Base-by-base conservation (phyloP, 192 early-diverging fungal genomes). In the Coemansia guatemalensis region DNA sequence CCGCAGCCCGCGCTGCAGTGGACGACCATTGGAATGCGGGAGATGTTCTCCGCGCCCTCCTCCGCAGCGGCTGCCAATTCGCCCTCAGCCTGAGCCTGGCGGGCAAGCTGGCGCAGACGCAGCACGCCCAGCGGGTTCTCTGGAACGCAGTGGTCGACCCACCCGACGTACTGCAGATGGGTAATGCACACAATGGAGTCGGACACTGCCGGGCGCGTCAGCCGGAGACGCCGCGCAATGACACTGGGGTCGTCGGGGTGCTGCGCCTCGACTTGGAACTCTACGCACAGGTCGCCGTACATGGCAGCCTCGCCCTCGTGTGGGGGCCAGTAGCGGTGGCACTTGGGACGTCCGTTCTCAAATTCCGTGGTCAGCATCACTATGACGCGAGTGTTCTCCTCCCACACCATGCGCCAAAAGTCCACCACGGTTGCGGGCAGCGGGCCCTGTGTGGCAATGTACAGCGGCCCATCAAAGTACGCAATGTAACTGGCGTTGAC, bases 341-440 rank as follows among this genome's bases (percentile, higher is more conserved):
- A 96, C 67, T 97, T 97, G 8, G 78, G 61, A 29, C 85, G 75
- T 5, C 89, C 83, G 47, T 81, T 81, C 65, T 93, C 89, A 35
- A 91, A 87, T 75, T 93, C 92, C 8, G 77, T 71, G 6, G 95
- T 95, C 61, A 98, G 76, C 87, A 95, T 95, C 2, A 96, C 93
- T 60, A 98, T 87, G 7, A 98, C 87, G 2, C 75, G 64, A 3
- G 82, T 68, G 29, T 83, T 64, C 35, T 95, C 88, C 67, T 98
- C 92, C 83, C 86, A 85, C 5, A 92, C 79, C 93, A 96, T 94
- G 65, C 82, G 82, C 96, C 96, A 98, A 72, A 98, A 97, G 57
- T 92, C 93, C 25, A 74, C 60, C 23, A 87, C 73, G 0, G 94
- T 96, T 11, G 78, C 73, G 0, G 81, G 83, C 44, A 95, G 65